Evolutionary conservation across 495 filamentous ascomycete genomes (phyloP), one percentile per base, ranked within the genome.

Genomic region (Chaetomium tenue): DNA sequence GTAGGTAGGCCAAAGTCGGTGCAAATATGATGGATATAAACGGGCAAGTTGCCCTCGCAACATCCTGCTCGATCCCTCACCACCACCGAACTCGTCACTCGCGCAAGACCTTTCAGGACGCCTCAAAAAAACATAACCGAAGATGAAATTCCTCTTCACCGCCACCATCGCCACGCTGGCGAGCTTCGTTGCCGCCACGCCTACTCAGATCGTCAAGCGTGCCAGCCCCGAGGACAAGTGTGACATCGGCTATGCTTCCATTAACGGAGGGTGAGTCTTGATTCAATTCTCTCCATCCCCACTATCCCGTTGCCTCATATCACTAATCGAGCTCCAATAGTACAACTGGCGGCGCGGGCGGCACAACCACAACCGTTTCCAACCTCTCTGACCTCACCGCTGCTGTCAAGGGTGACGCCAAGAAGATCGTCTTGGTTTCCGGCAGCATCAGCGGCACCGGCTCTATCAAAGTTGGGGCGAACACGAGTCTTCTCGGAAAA

Each of bases 81-180:
- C 33, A 15, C 8, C 54, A 40, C 2, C 37, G n/a, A n/a, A 6
- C 53, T 13, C 18, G 22, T 16, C 33, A 23, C 20, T 5, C 5
- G 12, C 54, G n/a, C n/a, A n/a, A 57, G 7, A 40, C 6, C 7
- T n/a, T 33, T 33, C 52, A 3, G 13, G 18, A 30, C n/a, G 25
- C 25, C 20, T 54, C 51, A 30, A n/a, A 33, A n/a, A n/a, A 25
- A 23, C 48, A 55, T 55, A 3, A 16, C 9, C 54, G n/a, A 57
- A 3, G 33, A 57, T 57, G 54, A 57, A 57, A 33, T 57, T 57
- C 54, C 54, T 57, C 37, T 40, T 57, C 54, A 40, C 54, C 5
- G 54, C 54, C n/a, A 40, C 33, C 30, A 40, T 57, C 54, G 54
- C 54, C 54, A 42, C 54, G 33, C 33, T 57, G 33, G 54, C 20